Percentiles rank a stretch among this genome's conserved stretches.
phyloP scores from a whole-genome alignment of 768 basidiomycete species.

The Boletus eberwhitei region DNA sequence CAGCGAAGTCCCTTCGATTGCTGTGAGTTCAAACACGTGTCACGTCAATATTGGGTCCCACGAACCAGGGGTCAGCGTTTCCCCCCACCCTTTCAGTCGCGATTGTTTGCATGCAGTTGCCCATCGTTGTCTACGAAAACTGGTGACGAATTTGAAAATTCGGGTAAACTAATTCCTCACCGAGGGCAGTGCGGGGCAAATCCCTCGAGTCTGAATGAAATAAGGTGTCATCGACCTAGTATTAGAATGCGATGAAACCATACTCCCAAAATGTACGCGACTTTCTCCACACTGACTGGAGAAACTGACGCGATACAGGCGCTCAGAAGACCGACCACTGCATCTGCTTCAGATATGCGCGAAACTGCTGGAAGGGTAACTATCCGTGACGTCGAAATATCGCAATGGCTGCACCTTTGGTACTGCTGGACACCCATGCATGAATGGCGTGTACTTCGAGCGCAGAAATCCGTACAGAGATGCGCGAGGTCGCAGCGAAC shows the following conservation, averaged over 20 bases:
- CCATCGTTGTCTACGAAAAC: background rate
- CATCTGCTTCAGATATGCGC: conserved; percentile 2
- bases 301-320: conserved; percentile 1
- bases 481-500: background rate
- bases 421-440: background rate
- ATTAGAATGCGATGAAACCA: background rate
- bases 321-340: background rate
- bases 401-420: background rate
- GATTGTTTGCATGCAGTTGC: conserved; percentile 7
- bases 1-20: background rate
- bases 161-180: background rate
- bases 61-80: background rate
- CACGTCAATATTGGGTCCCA: background rate
- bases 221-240: background rate
- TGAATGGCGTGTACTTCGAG: background rate
- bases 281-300: background rate
- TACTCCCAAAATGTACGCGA: background rate
- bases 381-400: background rate
- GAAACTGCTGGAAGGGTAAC: background rate
- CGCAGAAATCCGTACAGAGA: background rate
- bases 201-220: background rate
- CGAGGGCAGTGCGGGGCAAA: background rate
- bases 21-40: background rate
- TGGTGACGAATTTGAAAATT: background rate
- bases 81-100: background rate